Percentiles rank a stretch among this genome's conserved stretches.
Conservation (phyloP, 2,329 filamentous ascomycete species). For the Epichloe brachyelytri region DNA sequence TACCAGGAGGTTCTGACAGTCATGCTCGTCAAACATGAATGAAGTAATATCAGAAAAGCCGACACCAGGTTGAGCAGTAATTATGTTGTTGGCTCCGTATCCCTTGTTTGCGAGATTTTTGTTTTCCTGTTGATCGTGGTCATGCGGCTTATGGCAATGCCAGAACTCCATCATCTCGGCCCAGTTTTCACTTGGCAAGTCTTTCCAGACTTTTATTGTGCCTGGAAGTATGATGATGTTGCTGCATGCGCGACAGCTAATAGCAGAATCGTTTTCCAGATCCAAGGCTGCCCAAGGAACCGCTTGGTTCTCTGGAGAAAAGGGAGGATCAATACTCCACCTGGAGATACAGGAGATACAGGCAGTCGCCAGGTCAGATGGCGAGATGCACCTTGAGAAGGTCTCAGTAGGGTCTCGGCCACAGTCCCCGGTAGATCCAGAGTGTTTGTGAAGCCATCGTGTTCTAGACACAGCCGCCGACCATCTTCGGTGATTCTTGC, state of each 20-base stretch:
- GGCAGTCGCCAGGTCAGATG: conserved; percentile 44
- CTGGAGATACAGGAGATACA: conserved; percentile 24
- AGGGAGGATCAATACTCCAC: conserved; percentile 13
- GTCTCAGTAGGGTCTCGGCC: conserved; percentile 23
- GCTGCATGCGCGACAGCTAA: conserved; percentile 31
- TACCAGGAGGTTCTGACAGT: conserved; percentile 41
- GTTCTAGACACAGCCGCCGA: conserved; percentile 31
- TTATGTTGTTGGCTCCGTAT: conserved; percentile 69
- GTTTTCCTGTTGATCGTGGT: conserved; percentile 32
- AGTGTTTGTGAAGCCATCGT: conserved; percentile 24
- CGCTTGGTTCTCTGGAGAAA: conserved; percentile 23
- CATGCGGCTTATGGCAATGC: conserved; percentile 91
- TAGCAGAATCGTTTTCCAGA: conserved; percentile 24
- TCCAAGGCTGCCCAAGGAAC: conserved; percentile 45
- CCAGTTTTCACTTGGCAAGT: conserved; percentile 93
- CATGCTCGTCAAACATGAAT: conserved; percentile 55
- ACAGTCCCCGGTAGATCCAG: conserved; percentile 32
- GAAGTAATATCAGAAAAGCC: conserved; percentile 74
- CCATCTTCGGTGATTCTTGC: conserved; percentile 33
- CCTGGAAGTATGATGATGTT: conserved; percentile 24
- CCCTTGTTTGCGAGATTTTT: conserved; percentile 50
- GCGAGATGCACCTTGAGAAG: conserved; percentile 18
- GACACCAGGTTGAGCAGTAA: conserved; percentile 50
- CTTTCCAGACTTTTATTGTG: conserved; percentile 58
- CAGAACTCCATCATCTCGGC: conserved; percentile 99